phyloP scores from a whole-genome alignment of 1,284 basidiomycete genomes.

The Ganoderma lingzhi region DNA sequence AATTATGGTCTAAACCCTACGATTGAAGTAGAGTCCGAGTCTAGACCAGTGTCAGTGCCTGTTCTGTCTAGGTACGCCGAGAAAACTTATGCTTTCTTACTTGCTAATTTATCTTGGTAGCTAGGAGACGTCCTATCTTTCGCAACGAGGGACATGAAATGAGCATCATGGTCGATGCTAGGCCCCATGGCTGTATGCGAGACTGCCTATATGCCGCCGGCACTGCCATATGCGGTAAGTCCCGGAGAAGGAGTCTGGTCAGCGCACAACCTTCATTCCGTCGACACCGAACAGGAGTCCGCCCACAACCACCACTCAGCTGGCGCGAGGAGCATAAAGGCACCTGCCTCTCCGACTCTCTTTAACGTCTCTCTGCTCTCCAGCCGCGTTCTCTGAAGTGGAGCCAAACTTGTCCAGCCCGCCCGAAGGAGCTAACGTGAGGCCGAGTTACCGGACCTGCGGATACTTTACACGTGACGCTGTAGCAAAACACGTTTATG shows the following conservation, averaged over 20 bases:
- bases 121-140: too few relatives aligned
- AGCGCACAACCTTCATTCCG: conserved; percentile 1
- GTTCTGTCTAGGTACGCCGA: too few relatives aligned
- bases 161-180: too few relatives aligned
- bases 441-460: background rate
- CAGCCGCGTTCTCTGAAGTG: background rate
- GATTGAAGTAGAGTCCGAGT: too few relatives aligned
- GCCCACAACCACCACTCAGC: background rate
- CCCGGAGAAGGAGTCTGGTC: background rate
- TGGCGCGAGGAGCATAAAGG: background rate
- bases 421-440: conserved; percentile 10
- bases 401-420: background rate
- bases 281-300: background rate
- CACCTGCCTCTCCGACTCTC: too few relatives aligned
- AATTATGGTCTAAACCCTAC: too few relatives aligned
- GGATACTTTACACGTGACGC: conserved; percentile 6
- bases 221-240: conserved; percentile 7
- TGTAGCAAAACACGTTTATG: conserved; percentile 16
- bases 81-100: too few relatives aligned
- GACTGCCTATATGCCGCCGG: conserved; percentile 8
- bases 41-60: too few relatives aligned
- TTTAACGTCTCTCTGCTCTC: background rate
- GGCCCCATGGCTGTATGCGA: background rate
- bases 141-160: too few relatives aligned
- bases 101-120: too few relatives aligned